These are phyloP conservation scores for Pseudogymnoascus verrucosus DNA, from an alignment of 2,329 filamentous ascomycete genomes.

Conservation along the genomic window DNA sequence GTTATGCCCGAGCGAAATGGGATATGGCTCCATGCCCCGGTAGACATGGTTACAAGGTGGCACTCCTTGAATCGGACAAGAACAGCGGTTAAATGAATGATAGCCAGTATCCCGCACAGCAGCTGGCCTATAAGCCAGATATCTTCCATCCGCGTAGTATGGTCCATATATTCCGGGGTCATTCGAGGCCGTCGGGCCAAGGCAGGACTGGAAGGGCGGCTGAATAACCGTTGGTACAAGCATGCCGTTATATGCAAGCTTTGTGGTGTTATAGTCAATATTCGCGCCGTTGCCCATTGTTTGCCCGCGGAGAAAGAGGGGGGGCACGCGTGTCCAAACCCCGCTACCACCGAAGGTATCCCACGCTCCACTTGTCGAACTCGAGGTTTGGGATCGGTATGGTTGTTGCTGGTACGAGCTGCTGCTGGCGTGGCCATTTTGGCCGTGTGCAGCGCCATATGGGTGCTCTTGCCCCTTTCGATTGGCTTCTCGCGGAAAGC, in stretches of 20 bases:
- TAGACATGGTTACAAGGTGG: constrained; percentile 1
- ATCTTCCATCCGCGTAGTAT: constrained; percentile 56
- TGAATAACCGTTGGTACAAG: constrained; percentile 52
- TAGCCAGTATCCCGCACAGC: constrained; percentile 46
- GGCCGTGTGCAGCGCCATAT: not conserved
- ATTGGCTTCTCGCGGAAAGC: not conserved
- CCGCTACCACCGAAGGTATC: constrained; percentile 2
- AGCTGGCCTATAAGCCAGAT: constrained; percentile 45
- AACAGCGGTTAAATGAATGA: constrained; percentile 12
- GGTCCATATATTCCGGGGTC: constrained; percentile 50
- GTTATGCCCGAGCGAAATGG: constrained; percentile 5
- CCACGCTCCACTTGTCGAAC: not conserved
- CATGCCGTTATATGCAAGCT: constrained; percentile 32
- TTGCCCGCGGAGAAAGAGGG: not conserved
- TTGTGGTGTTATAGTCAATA: constrained; percentile 12
- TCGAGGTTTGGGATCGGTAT: not conserved
- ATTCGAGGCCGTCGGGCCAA: constrained; percentile 50
- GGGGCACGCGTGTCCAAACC: constrained; percentile 4
- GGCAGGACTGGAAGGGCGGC: constrained; percentile 47
- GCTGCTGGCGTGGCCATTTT: not conserved
- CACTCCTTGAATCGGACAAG: not conserved
- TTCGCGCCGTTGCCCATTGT: constrained; percentile 2
- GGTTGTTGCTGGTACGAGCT: not conserved
- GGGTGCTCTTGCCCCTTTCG: not conserved
- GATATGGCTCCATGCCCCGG: constrained; percentile 2